Conservation (phyloP, 164 flowering plant species). For the Malania oleifera region DNA sequence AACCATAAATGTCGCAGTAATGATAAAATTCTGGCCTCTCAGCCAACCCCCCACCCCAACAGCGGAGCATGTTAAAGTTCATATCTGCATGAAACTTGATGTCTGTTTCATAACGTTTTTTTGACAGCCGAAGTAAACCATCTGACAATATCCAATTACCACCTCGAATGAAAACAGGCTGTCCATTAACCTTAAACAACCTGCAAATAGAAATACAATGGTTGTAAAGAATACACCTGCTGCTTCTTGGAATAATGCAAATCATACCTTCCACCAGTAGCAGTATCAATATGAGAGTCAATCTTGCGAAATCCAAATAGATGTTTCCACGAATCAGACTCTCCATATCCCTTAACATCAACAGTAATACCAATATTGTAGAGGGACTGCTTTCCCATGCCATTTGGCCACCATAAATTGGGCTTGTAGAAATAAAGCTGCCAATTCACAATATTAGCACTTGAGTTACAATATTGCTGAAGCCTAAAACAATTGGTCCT, state of each 20-base stretch:
- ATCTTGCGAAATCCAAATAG: conserved; percentile 93
- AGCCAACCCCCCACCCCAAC: conserved; percentile 99
- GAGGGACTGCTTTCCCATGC: conserved; percentile 91
- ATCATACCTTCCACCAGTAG: conserved; percentile 91
- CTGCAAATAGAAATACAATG: conserved; percentile 29
- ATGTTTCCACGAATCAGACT: conserved; percentile 82
- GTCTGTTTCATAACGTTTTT: conserved; percentile 77
- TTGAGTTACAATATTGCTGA: too few relatives aligned
- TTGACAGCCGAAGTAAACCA: conserved; percentile 81
- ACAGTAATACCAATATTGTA: conserved; percentile 69
- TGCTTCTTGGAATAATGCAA: neutral
- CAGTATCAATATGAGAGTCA: conserved; percentile 66
- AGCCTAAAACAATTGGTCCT: too few relatives aligned
- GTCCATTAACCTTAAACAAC: conserved; percentile 91
- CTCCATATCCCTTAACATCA: conserved; percentile 76
- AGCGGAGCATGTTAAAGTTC: conserved; percentile 97
- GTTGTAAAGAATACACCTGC: conserved; percentile 2
- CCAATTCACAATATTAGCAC: conserved; percentile 19
- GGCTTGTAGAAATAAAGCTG: conserved; percentile 99
- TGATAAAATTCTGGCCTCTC: conserved; percentile 98
- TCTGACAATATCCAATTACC: conserved; percentile 98
- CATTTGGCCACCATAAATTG: conserved; percentile 98
- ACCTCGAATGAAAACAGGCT: conserved; percentile 91
- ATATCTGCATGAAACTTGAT: conserved; percentile 97
- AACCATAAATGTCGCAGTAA: conserved; percentile 88